Evolutionary conservation across 2,329 filamentous ascomycete genomes (phyloP).

Genomic region (Aquanectria penicillioides): DNA sequence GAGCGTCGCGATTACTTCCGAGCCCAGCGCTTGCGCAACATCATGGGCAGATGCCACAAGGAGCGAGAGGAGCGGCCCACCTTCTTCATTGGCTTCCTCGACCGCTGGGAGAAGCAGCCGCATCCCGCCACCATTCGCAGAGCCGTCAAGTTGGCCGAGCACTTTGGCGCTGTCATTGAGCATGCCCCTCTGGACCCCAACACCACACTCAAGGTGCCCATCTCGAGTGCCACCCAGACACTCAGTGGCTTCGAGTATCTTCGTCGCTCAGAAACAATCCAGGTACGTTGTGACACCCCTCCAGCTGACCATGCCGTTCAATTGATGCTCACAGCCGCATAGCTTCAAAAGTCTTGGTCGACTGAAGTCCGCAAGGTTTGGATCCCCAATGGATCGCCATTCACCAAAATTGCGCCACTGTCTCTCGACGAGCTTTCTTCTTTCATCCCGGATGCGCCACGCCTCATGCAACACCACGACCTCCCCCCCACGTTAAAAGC

Average conservation of each 20-base stretch:
- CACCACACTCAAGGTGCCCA: conserved; percentile 2
- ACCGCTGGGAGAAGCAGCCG: conserved; percentile 23
- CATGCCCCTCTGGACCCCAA: conserved; percentile 23
- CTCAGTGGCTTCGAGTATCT: conserved; percentile 31
- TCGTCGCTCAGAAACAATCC: conserved; percentile 22
- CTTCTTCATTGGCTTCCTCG: conserved; percentile 31
- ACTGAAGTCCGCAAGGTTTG: conserved; percentile 10
- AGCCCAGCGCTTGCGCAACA: conserved; percentile 22
- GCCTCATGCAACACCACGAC: conserved; percentile 17
- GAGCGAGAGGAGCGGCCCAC: conserved; percentile 28
- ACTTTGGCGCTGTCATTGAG: conserved; percentile 33
- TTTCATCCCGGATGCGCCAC: conserved; percentile 14
- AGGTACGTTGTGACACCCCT: conserved; percentile 24
- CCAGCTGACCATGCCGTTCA: no score
- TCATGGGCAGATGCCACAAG: conserved; percentile 20
- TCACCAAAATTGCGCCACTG: neutral
- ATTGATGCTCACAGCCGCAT: neutral
- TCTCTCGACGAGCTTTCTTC: neutral
- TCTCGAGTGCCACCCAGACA: conserved; percentile 17
- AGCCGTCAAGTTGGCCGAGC: conserved; percentile 31
- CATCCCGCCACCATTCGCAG: conserved; percentile 25
- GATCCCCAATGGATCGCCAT: conserved; percentile 8
- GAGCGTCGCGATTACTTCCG: conserved; percentile 30
- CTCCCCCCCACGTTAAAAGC: neutral
- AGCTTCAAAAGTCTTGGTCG: conserved; percentile 30